Conservation (phyloP, 257 asterid species). For the Cinchona pubescens region DNA sequence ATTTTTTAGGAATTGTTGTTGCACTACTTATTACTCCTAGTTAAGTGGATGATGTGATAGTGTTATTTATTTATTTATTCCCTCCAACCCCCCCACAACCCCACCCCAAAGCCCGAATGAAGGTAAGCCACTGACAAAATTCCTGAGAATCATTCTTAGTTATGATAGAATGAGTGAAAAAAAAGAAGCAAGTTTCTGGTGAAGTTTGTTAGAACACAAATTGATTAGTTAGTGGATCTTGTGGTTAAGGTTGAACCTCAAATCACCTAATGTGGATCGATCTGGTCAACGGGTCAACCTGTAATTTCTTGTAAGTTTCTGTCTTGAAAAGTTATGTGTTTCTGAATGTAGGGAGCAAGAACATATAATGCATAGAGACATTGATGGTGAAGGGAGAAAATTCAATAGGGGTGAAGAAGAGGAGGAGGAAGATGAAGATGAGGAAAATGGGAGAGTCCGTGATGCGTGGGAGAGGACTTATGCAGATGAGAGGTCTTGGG, state of each 20-base stretch:
- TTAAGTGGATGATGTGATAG: background rate
- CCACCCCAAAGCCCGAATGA: background rate
- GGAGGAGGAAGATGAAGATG: conserved; percentile 72
- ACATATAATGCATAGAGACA: conserved; percentile 28
- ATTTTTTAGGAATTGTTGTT: background rate
- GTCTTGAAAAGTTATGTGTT: background rate
- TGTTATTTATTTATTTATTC: background rate
- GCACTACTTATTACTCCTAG: background rate
- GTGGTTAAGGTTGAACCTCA: too few relatives aligned
- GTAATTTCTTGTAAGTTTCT: background rate
- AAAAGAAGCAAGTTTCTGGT: background rate
- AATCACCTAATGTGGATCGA: background rate
- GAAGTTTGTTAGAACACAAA: background rate
- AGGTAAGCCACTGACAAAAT: background rate
- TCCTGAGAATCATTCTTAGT: background rate
- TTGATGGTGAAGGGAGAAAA: conserved; percentile 40
- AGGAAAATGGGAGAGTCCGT: conserved; percentile 52
- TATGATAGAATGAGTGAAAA: background rate
- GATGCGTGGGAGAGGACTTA: conserved; percentile 95
- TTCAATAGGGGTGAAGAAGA: conserved; percentile 53
- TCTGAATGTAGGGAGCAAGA: background rate
- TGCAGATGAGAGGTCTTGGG: conserved; percentile 97
- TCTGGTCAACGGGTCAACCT: background rate
- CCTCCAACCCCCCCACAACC: too few relatives aligned
- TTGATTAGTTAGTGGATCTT: too few relatives aligned